Base-by-base conservation (phyloP, 2,329 filamentous ascomycete species). In the Clarireedia monteithiana region DNA sequence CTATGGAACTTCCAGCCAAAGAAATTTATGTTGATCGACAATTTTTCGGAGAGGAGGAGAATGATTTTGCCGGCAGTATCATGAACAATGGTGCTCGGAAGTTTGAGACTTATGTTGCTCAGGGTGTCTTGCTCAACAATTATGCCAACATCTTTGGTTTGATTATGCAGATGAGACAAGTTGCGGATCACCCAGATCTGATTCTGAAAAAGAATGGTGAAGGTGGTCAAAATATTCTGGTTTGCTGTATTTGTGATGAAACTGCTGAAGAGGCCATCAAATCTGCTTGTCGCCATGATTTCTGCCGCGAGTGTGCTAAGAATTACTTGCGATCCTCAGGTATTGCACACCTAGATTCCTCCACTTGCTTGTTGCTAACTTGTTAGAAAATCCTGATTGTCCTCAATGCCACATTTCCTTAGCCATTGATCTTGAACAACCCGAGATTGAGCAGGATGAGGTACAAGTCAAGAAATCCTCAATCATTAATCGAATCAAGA, bases 161-260 rank as follows among this genome's bases (percentile, higher is more conserved):
- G 55, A 96, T 99, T 68, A 97, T 97, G 90, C 91, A 96, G 71
- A 97, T 99, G 92, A 87, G 94, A 55, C 94, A 99, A 74, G 89
- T 96, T 26, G 91, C 94, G 6, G 94, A 99, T 63, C 94, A 99
- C 68, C 94, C 94, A 0, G 94, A 99, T 72, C 73, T 99, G 38
- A 88, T 99, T 49, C 73, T 97, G 59, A 95, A 92, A 75, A 96
- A 94, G 73, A 83, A 92, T 60, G 81, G 80, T 2, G 84, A 91
- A 63, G 89, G 88, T 53, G 91, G 91, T 2, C 90, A 96, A 71
- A 96, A 97, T 61, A 79, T 96, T 12, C 76, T 96, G 38, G 85
- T 96, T 44, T 97, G 92, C 73, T 89, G 89, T 71, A 94, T 99
- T 64, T 99, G 94, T 70, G 94, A 99, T 68, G 94, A 97, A 70